Base-by-base conservation (phyloP, 1,284 basidiomycete genomes). In the Irpex sp. region DNA sequence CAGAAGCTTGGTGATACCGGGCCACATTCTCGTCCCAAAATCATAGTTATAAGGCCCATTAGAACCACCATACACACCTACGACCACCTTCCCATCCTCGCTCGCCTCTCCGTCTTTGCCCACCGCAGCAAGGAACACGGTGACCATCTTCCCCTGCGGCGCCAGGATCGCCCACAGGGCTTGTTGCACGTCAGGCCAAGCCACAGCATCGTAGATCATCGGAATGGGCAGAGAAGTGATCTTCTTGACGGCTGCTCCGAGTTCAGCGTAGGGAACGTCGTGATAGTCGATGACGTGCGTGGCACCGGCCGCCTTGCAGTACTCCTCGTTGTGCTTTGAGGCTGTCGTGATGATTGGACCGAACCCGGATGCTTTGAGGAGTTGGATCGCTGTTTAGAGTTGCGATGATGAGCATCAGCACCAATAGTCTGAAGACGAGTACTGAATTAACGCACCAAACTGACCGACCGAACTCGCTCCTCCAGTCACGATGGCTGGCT, bases 401-500 rank as follows among this genome's bases (percentile, higher is more conserved):
- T 1, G 5, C 31, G 31, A 34, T 34, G 31, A 6, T 37, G 9
- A 37, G 54, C 13, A 56, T 37, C 11, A n/a, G 9, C 8, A 37
- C 17, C 5, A 13, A 9, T 31, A 4, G 36, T 17, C 17, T 5
- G n/a, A 7, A 52, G 54, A 15, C 8, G 3, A 67, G 19, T 2
- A 8, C 5, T 19, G 19, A 11, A 19, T 13, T 19, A 3, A 66
- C 71, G 61, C 19, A 78, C 70, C 69, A 65, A 69, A 79, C 64
- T 77, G 73, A 13, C 79, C 79, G 17, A 79, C 75, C 5, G 76
- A 75, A 0, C 71, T 71, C 4, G 75, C 68, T 4, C 76, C 78
- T n/a, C 75, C 77, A 60, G 77, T 70, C 21, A 80, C 67, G 19
- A 79, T 60, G 40, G 77, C 65, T 1, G 76, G 67, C 59, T 71